Evolutionary conservation across 495 filamentous ascomycete species (phyloP).

Genomic region (Hypoxylon intermedium): DNA sequence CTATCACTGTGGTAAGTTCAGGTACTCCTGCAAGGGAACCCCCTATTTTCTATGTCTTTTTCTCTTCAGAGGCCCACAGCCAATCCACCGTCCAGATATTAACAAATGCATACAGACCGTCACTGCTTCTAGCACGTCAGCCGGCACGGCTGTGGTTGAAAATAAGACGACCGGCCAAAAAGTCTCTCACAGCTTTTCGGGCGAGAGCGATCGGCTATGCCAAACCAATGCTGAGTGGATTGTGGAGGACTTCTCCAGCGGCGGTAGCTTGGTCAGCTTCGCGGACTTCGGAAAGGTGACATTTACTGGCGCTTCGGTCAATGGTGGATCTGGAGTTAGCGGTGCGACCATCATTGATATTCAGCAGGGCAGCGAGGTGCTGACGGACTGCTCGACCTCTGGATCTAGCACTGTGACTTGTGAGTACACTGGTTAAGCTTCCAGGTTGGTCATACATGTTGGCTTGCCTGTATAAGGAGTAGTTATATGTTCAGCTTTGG

Average conservation of each 20-base stretch:
- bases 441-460: no score
- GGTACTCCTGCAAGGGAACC: not conserved
- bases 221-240: slow-evolving; percentile 69
- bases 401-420: slow-evolving; percentile 48
- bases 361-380: slow-evolving; percentile 55
- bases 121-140: slow-evolving; percentile 51
- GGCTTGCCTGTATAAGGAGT: no score
- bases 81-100: not conserved
- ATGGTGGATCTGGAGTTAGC: slow-evolving; percentile 46
- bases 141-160: slow-evolving; percentile 62
- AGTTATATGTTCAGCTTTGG: no score
- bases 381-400: slow-evolving; percentile 53
- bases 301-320: slow-evolving; percentile 54
- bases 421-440: slow-evolving; percentile 34
- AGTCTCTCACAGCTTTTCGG: slow-evolving; percentile 59
- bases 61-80: not conserved
- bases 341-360: slow-evolving; percentile 61
- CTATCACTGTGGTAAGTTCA: not conserved
- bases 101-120: slow-evolving; percentile 47
- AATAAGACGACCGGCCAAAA: slow-evolving; percentile 63
- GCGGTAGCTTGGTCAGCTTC: slow-evolving; percentile 57
- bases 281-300: slow-evolving; percentile 60
- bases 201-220: slow-evolving; percentile 44
- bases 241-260: slow-evolving; percentile 66
- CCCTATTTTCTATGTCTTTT: no score